Base-by-base conservation (phyloP, 2,329 filamentous ascomycete genomes). In the Ceratocystis huliohia region DNA sequence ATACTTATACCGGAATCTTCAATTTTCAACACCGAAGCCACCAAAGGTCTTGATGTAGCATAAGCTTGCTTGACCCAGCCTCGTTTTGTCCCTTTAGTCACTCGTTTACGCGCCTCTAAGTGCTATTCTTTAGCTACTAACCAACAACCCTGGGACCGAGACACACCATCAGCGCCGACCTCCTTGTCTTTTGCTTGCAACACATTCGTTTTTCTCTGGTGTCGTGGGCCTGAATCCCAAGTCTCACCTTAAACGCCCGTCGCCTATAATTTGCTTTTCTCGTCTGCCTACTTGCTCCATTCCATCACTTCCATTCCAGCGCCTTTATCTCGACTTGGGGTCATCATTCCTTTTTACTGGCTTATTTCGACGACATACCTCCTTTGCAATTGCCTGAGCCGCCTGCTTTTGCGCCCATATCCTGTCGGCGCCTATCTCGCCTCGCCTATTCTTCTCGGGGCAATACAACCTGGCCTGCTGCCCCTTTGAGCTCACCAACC, bases 341-440 rank as follows among this genome's bases (percentile, higher is more conserved):
- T 41, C 10, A 41, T 41, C 46, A 57, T 30, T 57, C 53, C 53
- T 57, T 28, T 30, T 28, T 17, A 57, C 53, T 57, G 53, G 53
- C 53, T 57, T 57, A 57, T 57, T 57, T 57, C 53, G 53, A 57
- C 53, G 53, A 57, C 53, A 57, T 57, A 22, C 28, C n/a, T 57
- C 53, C 25, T 57, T 57, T 30, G 53, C 10, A 30, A 57, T 22
- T n/a, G n/a, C 46, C 22, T 15, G 10, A 57, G 25, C 53, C 53
- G 53, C 53, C 53, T 17, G 53, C n/a, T 15, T 57, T 57, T 30
- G 53, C 53, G 53, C 53, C 53, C 17, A 57, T 17, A 20, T 28
- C 22, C 5, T 17, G 53, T 30, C 15, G 53, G 53, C 53, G 53
- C 53, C 53, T 57, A 57, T 57, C 53, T 57, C 53, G 53, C 30